Conservation (phyloP, 1,284 basidiomycete genomes). For the Phlebopus sp. region DNA sequence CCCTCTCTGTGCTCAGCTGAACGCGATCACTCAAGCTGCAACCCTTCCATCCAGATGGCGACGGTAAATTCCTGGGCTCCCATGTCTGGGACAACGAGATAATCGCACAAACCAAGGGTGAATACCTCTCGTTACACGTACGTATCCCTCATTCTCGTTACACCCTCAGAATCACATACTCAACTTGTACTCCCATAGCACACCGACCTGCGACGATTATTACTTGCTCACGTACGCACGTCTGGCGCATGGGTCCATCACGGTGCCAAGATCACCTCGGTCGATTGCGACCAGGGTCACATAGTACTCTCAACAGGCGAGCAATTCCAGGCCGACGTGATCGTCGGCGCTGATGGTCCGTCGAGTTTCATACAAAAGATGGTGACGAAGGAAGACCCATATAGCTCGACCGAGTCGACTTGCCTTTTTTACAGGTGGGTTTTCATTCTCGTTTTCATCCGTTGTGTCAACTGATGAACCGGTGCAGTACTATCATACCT, state of each 20-base stretch:
- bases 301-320: slow-evolving; percentile 47
- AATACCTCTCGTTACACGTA: slow-evolving; percentile 52
- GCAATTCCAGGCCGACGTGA: slow-evolving; percentile 49
- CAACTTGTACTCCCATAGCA: slow-evolving; percentile 15
- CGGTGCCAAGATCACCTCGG: slow-evolving; percentile 37
- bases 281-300: slow-evolving; percentile 30
- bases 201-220: slow-evolving; percentile 32
- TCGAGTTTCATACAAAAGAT: slow-evolving; percentile 20
- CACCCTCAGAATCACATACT: background rate
- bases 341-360: slow-evolving; percentile 64
- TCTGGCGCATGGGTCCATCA: slow-evolving; percentile 44
- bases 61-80: slow-evolving; percentile 47
- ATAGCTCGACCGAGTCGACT: slow-evolving; percentile 17
- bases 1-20: background rate
- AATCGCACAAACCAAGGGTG: slow-evolving; percentile 51
- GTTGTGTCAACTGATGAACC: too few relatives aligned
- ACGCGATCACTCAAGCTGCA: too few relatives aligned
- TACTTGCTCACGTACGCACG: slow-evolving; percentile 44
- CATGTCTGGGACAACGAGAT: slow-evolving; percentile 55
- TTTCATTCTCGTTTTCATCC: background rate
- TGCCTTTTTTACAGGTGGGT: slow-evolving; percentile 47
- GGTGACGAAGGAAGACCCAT: slow-evolving; percentile 14
- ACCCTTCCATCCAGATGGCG: slow-evolving; percentile 42
- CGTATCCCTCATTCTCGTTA: slow-evolving; percentile 21
- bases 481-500: slow-evolving; percentile 42